Conservation (phyloP, 2,329 filamentous ascomycete genomes). For the Xylariaceae sp. region DNA sequence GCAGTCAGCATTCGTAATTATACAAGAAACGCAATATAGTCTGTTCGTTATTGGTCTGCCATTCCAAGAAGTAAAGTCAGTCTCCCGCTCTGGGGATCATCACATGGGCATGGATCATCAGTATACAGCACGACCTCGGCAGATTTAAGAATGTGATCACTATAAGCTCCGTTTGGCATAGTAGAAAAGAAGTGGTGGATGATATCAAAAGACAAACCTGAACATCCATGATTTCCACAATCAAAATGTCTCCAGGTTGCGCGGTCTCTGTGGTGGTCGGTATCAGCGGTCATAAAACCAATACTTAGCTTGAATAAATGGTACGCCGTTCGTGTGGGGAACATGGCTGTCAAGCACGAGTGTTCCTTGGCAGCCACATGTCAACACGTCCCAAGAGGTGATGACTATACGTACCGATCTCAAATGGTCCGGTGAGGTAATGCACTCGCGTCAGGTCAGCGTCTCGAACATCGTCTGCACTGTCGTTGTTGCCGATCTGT, state of each 20-base stretch:
- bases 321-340: too few species aligned
- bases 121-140: too few species aligned
- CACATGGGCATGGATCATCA: too few species aligned
- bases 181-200: neutral
- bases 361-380: too few species aligned
- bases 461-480: constrained; percentile 81
- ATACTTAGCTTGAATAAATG: too few species aligned
- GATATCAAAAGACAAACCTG: constrained; percentile 10
- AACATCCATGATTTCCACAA: constrained; percentile 91
- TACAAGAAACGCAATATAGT: too few species aligned
- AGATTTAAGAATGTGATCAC: too few species aligned
- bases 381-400: neutral
- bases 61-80: neutral
- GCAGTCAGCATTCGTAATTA: neutral
- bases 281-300: too few species aligned
- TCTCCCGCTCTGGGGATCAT: neutral
- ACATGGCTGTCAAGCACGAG: too few species aligned
- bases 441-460: constrained; percentile 83
- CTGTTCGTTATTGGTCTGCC: too few species aligned
- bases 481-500: constrained; percentile 86
- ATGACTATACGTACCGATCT: constrained; percentile 60
- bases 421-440: constrained; percentile 86
- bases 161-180: too few species aligned
- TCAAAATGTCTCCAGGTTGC: constrained; percentile 77
- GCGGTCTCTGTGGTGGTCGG: constrained; percentile 39